Conservation (phyloP, 352 stramenopile species). For the Pythium rishiriense region DNA sequence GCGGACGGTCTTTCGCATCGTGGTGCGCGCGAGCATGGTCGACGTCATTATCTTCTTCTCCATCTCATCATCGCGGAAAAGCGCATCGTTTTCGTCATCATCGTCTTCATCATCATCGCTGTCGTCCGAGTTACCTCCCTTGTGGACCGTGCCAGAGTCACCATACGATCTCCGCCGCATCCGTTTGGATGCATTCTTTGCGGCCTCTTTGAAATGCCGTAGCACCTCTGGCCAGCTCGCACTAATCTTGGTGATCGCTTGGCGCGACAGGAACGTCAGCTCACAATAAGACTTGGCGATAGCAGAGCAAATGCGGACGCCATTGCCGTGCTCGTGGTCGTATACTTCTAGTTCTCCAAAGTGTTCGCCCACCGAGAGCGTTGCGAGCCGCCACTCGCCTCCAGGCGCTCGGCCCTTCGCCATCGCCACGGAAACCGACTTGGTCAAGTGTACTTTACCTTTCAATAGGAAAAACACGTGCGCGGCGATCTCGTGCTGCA, state of each 20-base stretch:
- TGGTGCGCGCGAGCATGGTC: constrained; percentile 16
- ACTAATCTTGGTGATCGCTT: constrained; percentile 73
- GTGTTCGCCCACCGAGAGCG: constrained; percentile 57
- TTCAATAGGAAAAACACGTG: constrained; percentile 87
- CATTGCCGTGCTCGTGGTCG: constrained; percentile 72
- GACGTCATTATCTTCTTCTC: constrained; percentile 18
- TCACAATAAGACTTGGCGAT: constrained; percentile 79
- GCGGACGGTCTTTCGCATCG: constrained; percentile 16
- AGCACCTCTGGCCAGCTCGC: constrained; percentile 72
- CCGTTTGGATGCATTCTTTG: constrained; percentile 39
- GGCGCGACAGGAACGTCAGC: constrained; percentile 76
- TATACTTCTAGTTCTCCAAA: constrained; percentile 90
- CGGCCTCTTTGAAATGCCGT: constrained; percentile 57
- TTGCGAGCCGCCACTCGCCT: constrained; percentile 49
- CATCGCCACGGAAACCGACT: constrained; percentile 43
- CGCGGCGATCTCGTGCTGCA: constrained; percentile 80
- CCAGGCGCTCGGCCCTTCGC: constrained; percentile 16
- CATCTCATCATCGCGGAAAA: constrained; percentile 23
- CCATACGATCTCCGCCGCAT: constrained; percentile 45
- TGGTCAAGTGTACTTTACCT: constrained; percentile 66
- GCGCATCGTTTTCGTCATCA: constrained; percentile 11
- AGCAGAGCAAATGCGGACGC: constrained; percentile 82
- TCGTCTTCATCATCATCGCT: constrained; percentile 36
- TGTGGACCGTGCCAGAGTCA: constrained; percentile 2
- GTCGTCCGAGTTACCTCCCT: constrained; percentile 26